Evolutionary conservation across 2,329 filamentous ascomycete species (phyloP).

Genomic region (Tolypocladium nubicola): DNA sequence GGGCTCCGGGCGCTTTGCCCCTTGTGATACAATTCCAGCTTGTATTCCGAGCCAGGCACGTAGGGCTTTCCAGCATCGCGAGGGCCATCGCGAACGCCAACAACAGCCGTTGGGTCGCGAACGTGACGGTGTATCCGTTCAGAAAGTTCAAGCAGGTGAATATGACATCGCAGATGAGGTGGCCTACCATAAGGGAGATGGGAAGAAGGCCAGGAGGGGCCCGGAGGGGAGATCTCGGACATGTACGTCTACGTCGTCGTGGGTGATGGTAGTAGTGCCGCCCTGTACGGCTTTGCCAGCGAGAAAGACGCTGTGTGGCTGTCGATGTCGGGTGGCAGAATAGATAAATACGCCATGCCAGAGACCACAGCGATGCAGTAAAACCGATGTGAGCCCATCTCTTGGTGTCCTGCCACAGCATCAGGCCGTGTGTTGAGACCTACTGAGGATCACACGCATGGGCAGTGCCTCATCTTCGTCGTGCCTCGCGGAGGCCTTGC

Average conservation of each 20-base stretch:
- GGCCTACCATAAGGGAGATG: constrained; percentile 37
- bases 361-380: constrained; percentile 14
- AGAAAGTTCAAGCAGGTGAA: too few relatives aligned
- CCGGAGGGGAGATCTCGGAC: constrained; percentile 36
- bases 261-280: constrained; percentile 31
- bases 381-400: constrained; percentile 13
- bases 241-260: constrained; percentile 34
- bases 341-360: constrained; percentile 15
- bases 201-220: constrained; percentile 36
- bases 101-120: too few relatives aligned
- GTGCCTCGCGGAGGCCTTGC: neutral
- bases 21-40: too few relatives aligned
- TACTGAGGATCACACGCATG: neutral
- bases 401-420: constrained; percentile 11
- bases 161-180: constrained; percentile 26
- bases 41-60: too few relatives aligned
- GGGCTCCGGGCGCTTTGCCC: too few relatives aligned
- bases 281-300: constrained; percentile 35
- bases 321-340: constrained; percentile 9
- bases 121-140: too few relatives aligned
- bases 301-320: constrained; percentile 28
- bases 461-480: neutral
- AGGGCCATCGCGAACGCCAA: too few relatives aligned
- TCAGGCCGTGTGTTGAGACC: neutral
- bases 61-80: too few relatives aligned